These are phyloP conservation scores for Bonia amplexicaulis DNA, from an alignment of 176 grass and related monocot species.

Conservation along the genomic window DNA sequence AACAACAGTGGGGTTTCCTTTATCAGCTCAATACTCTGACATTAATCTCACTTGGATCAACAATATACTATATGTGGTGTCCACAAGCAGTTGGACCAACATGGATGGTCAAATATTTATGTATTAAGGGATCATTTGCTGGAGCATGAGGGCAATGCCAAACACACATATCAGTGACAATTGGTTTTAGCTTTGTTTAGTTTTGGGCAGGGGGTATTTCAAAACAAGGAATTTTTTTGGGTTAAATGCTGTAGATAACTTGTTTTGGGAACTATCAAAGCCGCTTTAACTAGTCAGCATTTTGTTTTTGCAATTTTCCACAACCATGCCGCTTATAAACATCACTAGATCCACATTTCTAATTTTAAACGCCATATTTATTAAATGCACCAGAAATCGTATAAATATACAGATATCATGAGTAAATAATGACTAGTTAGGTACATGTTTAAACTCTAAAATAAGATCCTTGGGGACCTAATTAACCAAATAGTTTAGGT, in stretches of 20 bases:
- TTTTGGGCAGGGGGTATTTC: neutral
- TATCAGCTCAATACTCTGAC: neutral
- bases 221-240: neutral
- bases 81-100: conserved; percentile 7
- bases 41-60: neutral
- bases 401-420: neutral
- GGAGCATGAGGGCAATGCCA: neutral
- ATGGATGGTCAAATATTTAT: neutral
- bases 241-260: conserved; percentile 1
- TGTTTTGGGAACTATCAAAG: neutral
- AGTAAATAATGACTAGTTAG: neutral
- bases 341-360: conserved; percentile 7
- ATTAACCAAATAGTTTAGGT: neutral
- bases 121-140: neutral
- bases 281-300: neutral
- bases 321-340: neutral
- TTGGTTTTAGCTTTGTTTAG: neutral
- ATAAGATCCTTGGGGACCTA: neutral
- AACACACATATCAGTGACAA: neutral
- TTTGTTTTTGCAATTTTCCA: neutral
- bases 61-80: neutral
- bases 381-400: conserved; percentile 14
- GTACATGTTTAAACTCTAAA: no score
- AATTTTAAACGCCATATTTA: neutral
- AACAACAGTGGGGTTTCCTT: neutral